phyloP scores from a whole-genome alignment of 805 yeast genomes.

The Citeromyces matritensis region DNA sequence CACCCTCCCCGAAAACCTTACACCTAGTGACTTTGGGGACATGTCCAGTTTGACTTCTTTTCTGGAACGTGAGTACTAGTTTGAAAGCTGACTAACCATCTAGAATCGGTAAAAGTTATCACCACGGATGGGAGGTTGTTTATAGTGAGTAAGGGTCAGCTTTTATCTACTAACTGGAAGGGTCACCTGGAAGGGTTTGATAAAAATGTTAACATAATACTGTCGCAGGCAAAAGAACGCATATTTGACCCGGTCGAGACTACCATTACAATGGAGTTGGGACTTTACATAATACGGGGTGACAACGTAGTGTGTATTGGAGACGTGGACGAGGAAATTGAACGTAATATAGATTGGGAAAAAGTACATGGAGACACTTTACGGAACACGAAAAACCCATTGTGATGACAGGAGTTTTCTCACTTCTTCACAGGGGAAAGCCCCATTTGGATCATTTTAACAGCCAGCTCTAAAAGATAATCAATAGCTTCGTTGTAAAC shows the following conservation, averaged over 20 bases:
- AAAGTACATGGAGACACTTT: slow-evolving; percentile 9
- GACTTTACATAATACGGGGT: slow-evolving; percentile 40
- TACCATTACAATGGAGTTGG: slow-evolving; percentile 23
- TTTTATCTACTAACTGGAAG: slow-evolving; percentile 1
- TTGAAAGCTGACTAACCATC: slow-evolving; percentile 5
- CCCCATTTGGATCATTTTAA: slow-evolving; percentile 65
- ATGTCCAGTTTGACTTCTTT: slow-evolving; percentile 12
- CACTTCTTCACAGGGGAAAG: slow-evolving; percentile 27
- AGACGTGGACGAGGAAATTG: slow-evolving; percentile 26
- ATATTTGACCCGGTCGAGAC: slow-evolving; percentile 25
- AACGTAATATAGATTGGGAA: slow-evolving; percentile 24
- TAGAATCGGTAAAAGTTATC: slow-evolving; percentile 35
- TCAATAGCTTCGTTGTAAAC: slow-evolving; percentile 88
- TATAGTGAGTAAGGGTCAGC: slow-evolving; percentile 7
- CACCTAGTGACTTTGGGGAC: no score
- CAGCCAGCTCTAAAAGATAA: slow-evolving; percentile 71
- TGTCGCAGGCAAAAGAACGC: slow-evolving; percentile 35
- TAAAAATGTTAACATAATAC: slow-evolving; percentile 43
- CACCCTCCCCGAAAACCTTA: no score
- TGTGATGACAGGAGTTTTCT: slow-evolving; percentile 3
- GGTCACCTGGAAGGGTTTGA: slow-evolving; percentile 48
- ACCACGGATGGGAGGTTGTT: slow-evolving; percentile 42
- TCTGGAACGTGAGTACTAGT: slow-evolving; percentile 9
- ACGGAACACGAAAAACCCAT: slow-evolving; percentile 15
- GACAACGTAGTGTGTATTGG: slow-evolving; percentile 45